Evolutionary conservation across 345 rosid species (phyloP).

Genomic region (Anastatica hierochuntica): DNA sequence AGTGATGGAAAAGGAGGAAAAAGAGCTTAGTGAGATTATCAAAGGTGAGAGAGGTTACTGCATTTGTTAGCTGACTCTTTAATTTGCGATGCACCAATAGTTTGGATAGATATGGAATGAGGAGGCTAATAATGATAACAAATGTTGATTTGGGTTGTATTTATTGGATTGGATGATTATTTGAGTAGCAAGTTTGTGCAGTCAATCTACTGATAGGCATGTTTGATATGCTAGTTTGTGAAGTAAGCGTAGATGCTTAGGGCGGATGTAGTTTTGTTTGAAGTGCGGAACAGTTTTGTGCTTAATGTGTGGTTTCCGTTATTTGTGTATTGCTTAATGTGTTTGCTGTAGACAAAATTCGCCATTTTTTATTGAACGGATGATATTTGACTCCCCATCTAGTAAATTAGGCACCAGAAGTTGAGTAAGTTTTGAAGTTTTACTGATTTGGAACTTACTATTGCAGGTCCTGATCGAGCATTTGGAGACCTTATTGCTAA

Average conservation of each 20-base stretch:
- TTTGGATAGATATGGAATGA: too few relatives aligned
- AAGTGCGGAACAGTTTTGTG: not conserved
- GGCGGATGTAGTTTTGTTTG: not conserved
- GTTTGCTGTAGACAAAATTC: too few relatives aligned
- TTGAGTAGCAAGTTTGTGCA: not conserved
- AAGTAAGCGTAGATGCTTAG: not conserved
- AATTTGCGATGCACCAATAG: too few relatives aligned
- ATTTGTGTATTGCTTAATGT: not conserved
- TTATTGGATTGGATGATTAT: not conserved
- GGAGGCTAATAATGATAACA: too few relatives aligned
- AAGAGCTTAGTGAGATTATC: conserved; percentile 43
- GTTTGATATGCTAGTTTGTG: not conserved
- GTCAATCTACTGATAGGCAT: not conserved
- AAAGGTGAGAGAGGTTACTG: conserved; percentile 36
- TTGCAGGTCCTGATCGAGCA: conserved; percentile 76
- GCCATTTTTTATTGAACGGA: not conserved
- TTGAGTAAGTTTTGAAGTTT: not conserved
- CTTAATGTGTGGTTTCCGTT: not conserved
- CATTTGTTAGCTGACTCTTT: too few relatives aligned
- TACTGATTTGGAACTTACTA: conserved; percentile 5
- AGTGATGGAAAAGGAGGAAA: conserved; percentile 48
- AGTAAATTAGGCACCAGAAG: not conserved
- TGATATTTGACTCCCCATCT: not conserved
- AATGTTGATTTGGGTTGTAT: too few relatives aligned
- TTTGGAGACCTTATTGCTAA: conserved; percentile 89